Percentiles rank a stretch among this genome's conserved stretches.
These are phyloP conservation scores for Colletotrichum magnum DNA, from an alignment of 2,329 filamentous ascomycete genomes.

Conservation along the genomic window DNA sequence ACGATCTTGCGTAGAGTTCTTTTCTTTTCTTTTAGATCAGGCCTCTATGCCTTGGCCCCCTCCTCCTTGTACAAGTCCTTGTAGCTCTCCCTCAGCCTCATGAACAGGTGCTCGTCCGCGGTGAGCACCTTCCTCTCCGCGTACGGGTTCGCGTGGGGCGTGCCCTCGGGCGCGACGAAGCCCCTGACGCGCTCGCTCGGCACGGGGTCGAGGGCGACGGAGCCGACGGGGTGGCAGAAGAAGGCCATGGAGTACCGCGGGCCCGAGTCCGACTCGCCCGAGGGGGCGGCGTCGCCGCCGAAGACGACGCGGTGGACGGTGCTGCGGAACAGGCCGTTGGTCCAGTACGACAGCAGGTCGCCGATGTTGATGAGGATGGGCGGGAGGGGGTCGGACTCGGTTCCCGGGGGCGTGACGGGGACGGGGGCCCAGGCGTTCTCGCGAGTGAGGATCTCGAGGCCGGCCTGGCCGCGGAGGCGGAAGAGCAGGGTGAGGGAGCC, in stretches of 20 bases:
- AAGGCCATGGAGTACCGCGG: constrained; percentile 77
- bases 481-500: constrained; percentile 83
- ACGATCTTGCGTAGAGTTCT: not conserved
- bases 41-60: constrained; percentile 43
- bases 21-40: not conserved
- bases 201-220: constrained; percentile 67
- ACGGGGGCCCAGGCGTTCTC: constrained; percentile 73
- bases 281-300: constrained; percentile 36
- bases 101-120: constrained; percentile 74
- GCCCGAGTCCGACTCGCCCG: constrained; percentile 63
- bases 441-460: constrained; percentile 83
- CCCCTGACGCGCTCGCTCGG: constrained; percentile 70
- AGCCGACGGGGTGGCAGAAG: constrained; percentile 75
- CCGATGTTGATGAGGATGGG: constrained; percentile 87
- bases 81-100: constrained; percentile 73
- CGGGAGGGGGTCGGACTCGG: constrained; percentile 70
- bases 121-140: constrained; percentile 71
- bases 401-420: constrained; percentile 74
- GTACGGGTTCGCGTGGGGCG: constrained; percentile 59
- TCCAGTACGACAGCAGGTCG: constrained; percentile 86
- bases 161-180: constrained; percentile 52
- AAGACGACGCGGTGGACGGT: constrained; percentile 94
- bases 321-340: constrained; percentile 85
- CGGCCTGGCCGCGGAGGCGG: constrained; percentile 86
- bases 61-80: constrained; percentile 66